Base-by-base conservation (phyloP, 805 yeast genomes). In the Maudiozyma pseudohumilis region DNA sequence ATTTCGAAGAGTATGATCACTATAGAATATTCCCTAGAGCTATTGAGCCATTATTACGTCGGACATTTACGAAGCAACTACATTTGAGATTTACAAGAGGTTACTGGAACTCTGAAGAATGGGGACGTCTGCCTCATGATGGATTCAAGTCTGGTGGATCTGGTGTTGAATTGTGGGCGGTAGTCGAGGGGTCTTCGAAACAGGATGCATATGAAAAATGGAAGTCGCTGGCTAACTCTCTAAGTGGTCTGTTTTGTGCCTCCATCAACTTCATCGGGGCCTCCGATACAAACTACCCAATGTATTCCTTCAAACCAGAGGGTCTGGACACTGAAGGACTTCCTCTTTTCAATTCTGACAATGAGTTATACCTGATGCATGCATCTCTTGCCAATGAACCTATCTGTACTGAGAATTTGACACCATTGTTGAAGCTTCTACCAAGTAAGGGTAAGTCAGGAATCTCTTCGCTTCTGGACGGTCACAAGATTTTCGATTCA, bases 341-440 rank as follows among this genome's bases (percentile, higher is more conserved):
- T 6, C 58, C 66, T 2, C 18, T 61, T 4, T 49, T 61, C 29
- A n/a, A 38, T 17, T 34, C 45, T 22, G 34, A 40, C 2, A 70
- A 72, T 39, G 54, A 66, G 4, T 53, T 77, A 19, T 82, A 66
- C 49, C 60, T 80, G 16, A 55, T 88, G 44, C 69, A 94, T 43
- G 95, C 96, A 6, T 83, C 96, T 0, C 70, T 92, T 35, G 96
- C 98, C 1, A 75, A 89, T 43, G 98, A 92, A 55, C 95, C 96
- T 0, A 78, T 92, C 13, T 92, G 98, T 60, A 92, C 98, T 0
- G 98, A 92, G 58, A 92, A 92, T 61, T 68, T 92, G 53, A 89
- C 98, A 0, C 97, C 98, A 0, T 86, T 89, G 48, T 59, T 92
- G 44, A 88, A 87, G 55, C 65, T 92, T 43, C 68, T 92, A 21